Evolutionary conservation across 768 basidiomycete species (phyloP), one percentile per base, ranked within the genome.

Genomic region (Tulasnella sp.): DNA sequence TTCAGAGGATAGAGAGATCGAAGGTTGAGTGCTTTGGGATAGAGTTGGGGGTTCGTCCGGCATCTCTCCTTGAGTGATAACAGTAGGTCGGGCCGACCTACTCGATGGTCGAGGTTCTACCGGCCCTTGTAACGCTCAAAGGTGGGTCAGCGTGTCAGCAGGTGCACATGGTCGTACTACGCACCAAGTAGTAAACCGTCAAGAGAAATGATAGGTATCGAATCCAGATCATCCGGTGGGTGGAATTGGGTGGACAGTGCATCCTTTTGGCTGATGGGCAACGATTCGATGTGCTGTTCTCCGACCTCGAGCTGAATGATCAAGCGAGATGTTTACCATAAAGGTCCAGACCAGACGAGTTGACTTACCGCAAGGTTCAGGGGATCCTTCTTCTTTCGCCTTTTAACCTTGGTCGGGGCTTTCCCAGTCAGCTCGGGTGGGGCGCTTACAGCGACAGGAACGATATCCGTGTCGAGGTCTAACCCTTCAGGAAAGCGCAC

Each of bases 1-100:
- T 40, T 68, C 62, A 27, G 62, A 68, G 34, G 62, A 68, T 74
- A 40, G 24, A n/a, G 73, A 21, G 18, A 40, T 40, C 73, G 73
- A 7, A 74, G 39, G 73, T 42, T 27, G n/a, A 27, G 19, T 27
- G 5, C 36, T 38, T 31, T 74, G 39, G 5, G 31, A 31, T 74
- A n/a, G 34, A 74, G 16, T 6, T 31, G 73, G 39, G 24, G 73
- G 34, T n/a, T 90, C 89, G 72, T 88, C 88, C 5, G 96, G 96
- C 93, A 97, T 94, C 85, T 96, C 96, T 1, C 96, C 96, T 0
- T 91, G 89, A 82, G 89, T 89, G 80, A 96, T 94, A 80, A 95
- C 90, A 19, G 89, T 86, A 81, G 90, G 93, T 7, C 87, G 52
- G 56, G 34, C 58, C 19, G 39, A 4, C 36, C 52, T 75, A 19